Evolutionary conservation across 2,329 filamentous ascomycete species (phyloP).

Genomic region (Colletotrichum lupini): DNA sequence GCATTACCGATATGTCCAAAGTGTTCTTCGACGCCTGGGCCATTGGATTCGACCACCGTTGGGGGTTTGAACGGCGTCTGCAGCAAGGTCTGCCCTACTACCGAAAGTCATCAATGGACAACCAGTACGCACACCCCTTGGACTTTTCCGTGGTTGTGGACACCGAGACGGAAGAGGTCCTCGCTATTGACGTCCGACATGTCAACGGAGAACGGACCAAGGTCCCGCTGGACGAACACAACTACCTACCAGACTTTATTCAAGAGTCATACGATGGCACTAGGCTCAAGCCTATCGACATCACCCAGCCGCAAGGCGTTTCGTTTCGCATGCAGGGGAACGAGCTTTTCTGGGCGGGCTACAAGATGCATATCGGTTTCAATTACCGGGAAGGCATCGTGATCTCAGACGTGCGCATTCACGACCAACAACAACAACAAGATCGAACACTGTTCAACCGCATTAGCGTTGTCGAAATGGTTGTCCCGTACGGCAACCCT

Average conservation of each 20-base stretch:
- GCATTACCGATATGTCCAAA: neutral
- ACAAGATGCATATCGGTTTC: neutral
- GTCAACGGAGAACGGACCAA: conserved; percentile 68
- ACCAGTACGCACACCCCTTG: conserved; percentile 46
- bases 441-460: neutral
- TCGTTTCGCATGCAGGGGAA: neutral
- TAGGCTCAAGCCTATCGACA: neutral
- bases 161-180: conserved; percentile 55
- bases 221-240: conserved; percentile 62
- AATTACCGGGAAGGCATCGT: neutral
- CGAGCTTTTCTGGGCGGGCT: neutral
- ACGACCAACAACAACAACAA: neutral
- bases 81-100: neutral
- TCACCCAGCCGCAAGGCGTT: neutral
- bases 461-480: neutral
- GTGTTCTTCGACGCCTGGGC: neutral
- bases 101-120: neutral
- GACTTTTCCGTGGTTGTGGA: conserved; percentile 58
- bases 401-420: neutral
- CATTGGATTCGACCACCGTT: neutral
- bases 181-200: conserved; percentile 57
- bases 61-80: neutral
- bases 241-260: conserved; percentile 54
- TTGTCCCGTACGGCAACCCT: neutral
- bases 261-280: neutral